These are phyloP conservation scores for Pythium coloratum DNA, from an alignment of 352 stramenopile genomes.

Conservation along the genomic window DNA sequence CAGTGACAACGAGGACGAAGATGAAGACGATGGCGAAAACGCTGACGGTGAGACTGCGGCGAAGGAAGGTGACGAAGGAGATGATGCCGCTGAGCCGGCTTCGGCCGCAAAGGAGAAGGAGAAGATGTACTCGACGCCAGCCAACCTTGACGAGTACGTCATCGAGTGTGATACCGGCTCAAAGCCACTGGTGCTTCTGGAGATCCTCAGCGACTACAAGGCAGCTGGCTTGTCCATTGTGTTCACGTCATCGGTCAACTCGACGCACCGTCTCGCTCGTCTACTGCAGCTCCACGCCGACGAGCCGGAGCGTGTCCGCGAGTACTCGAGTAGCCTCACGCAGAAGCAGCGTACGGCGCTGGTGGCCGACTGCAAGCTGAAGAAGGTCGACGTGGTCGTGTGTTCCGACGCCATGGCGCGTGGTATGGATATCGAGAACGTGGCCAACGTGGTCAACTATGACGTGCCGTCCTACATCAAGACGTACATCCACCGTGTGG, in stretches of 20 bases:
- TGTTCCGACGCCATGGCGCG: constrained; percentile 93
- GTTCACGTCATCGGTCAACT: constrained; percentile 96
- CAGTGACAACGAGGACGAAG: constrained; percentile 31
- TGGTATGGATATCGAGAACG: constrained; percentile 92
- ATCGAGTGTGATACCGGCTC: constrained; percentile 93
- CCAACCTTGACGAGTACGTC: constrained; percentile 84
- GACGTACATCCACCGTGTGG: constrained; percentile 91
- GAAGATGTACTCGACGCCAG: constrained; percentile 79
- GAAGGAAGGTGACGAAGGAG: constrained; percentile 28
- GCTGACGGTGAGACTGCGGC: constrained; percentile 6
- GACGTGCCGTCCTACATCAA: constrained; percentile 91
- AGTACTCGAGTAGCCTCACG: constrained; percentile 81
- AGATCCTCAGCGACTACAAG: constrained; percentile 87
- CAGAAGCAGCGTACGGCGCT: constrained; percentile 78
- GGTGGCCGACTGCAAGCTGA: constrained; percentile 74
- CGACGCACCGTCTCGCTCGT: constrained; percentile 93
- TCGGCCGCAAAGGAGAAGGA: constrained; percentile 36
- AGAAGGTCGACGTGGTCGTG: constrained; percentile 78
- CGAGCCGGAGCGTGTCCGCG: constrained; percentile 57
- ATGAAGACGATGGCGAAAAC: constrained; percentile 19
- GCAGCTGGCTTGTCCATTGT: constrained; percentile 86
- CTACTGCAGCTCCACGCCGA: constrained; percentile 90
- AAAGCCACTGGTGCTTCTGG: constrained; percentile 95
- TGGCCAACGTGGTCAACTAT: constrained; percentile 95
- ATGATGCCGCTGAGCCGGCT: constrained; percentile 14